phyloP scores from a whole-genome alignment of 2,329 filamentous ascomycete species.

The Juglanconis sp. region DNA sequence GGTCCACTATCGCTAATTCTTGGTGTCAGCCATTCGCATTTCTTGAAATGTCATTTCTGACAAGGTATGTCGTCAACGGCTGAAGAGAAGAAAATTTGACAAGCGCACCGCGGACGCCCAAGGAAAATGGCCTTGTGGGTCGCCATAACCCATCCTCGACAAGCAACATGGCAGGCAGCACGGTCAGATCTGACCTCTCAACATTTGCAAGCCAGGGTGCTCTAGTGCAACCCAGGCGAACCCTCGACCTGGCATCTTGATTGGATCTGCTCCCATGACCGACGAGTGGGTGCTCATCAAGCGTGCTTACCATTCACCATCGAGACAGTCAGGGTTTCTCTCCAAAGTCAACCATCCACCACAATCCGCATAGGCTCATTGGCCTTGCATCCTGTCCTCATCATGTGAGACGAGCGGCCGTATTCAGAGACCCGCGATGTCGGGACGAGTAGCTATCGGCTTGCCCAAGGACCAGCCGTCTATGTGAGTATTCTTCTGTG shows the following conservation, averaged over 20 bases:
- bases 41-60: neutral
- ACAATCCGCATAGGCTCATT: constrained; percentile 10
- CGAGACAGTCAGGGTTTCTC: constrained; percentile 3
- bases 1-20: neutral
- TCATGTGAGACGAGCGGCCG: constrained; percentile 23
- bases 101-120: constrained; percentile 2
- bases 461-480: neutral
- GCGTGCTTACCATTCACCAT: constrained; percentile 16
- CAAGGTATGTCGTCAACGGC: neutral
- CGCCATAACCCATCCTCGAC: neutral
- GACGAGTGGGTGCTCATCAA: constrained; percentile 13
- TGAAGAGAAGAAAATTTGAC: neutral
- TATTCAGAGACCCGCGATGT: neutral
- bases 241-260: constrained; percentile 6
- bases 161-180: neutral
- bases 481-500: constrained; percentile 4
- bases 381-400: constrained; percentile 20
- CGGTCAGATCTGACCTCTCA: constrained; percentile 6
- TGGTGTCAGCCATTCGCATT: neutral
- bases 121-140: constrained; percentile 3
- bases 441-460: neutral
- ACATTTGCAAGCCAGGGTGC: neutral
- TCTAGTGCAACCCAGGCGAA: constrained; percentile 11
- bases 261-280: constrained; percentile 5
- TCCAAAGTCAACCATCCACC: constrained; percentile 19